phyloP scores from a whole-genome alignment of 805 yeast species.

The Yarrowia yakushimensis region DNA sequence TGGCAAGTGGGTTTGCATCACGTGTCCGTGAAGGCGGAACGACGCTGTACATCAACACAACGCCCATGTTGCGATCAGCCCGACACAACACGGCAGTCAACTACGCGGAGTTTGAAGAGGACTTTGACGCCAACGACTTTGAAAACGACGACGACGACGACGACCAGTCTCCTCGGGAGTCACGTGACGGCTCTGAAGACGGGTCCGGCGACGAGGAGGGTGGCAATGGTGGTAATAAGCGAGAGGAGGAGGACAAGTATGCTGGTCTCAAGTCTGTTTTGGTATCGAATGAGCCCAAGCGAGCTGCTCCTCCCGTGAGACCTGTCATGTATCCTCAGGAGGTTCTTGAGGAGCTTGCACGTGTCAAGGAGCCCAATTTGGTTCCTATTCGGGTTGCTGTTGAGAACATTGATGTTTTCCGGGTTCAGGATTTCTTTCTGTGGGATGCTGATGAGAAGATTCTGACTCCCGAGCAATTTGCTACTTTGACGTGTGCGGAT shows the following conservation, averaged over 20 bases:
- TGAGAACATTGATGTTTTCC: conserved; percentile 50
- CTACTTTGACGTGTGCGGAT: conserved; percentile 74
- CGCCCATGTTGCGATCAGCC: conserved; percentile 67
- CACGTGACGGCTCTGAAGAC: conserved; percentile 2
- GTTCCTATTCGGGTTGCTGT: conserved; percentile 66
- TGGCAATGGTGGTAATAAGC: conserved; percentile 26
- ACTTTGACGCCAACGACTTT: conserved; percentile 44
- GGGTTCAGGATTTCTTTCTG: conserved; percentile 63
- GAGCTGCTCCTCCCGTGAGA: conserved; percentile 15
- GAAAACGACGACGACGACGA: conserved; percentile 42
- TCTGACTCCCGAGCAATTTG: conserved; percentile 69
- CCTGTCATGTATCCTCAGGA: conserved; percentile 37
- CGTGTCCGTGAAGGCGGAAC: conserved; percentile 72
- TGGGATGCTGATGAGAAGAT: conserved; percentile 69
- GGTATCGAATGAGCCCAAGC: neutral
- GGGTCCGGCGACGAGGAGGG: neutral
- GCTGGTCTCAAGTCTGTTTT: conserved; percentile 43
- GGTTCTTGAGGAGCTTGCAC: conserved; percentile 42
- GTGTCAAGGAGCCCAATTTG: conserved; percentile 42
- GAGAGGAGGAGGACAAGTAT: conserved; percentile 35
- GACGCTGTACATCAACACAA: conserved; percentile 66
- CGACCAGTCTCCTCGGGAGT: conserved; percentile 3
- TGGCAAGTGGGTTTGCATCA: conserved; percentile 68
- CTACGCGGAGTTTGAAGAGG: conserved; percentile 78
- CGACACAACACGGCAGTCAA: conserved; percentile 55